Conservation (phyloP, 2,329 filamentous ascomycete species). For the Ambrosiella xylebori region DNA sequence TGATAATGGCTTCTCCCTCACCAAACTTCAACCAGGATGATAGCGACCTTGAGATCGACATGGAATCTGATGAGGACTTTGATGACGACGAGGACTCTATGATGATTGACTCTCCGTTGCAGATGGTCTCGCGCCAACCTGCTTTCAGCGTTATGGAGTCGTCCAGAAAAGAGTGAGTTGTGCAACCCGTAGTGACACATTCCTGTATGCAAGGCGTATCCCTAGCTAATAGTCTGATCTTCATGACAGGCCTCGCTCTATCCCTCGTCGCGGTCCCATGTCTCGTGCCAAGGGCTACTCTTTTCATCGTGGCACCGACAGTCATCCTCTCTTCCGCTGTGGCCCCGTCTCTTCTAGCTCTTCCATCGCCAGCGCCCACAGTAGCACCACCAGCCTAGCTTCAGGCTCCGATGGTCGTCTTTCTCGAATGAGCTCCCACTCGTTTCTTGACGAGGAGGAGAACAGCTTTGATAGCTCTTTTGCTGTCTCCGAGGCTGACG, state of each 20-base stretch:
- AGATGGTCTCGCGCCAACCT: slow-evolving; percentile 7
- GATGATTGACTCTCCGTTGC: slow-evolving; percentile 11
- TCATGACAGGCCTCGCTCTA: slow-evolving; percentile 3
- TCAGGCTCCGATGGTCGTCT: slow-evolving; percentile 18
- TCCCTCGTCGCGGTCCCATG: slow-evolving; percentile 10
- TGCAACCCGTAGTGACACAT: not conserved
- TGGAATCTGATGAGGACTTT: slow-evolving; percentile 10
- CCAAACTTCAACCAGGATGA: slow-evolving; percentile 4
- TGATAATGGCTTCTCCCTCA: slow-evolving; percentile 12
- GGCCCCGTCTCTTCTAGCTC: slow-evolving; percentile 8
- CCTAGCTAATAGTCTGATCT: slow-evolving; percentile 4
- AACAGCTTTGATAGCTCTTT: slow-evolving; percentile 9
- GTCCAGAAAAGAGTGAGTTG: slow-evolving; percentile 8
- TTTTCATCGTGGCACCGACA: slow-evolving; percentile 4
- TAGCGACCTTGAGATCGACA: slow-evolving; percentile 5
- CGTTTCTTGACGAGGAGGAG: slow-evolving; percentile 9
- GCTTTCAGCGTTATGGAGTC: slow-evolving; percentile 4
- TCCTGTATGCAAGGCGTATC: not conserved
- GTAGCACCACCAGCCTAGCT: slow-evolving; percentile 10
- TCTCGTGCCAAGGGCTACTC: slow-evolving; percentile 11
- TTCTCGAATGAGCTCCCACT: slow-evolving; percentile 25
- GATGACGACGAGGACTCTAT: slow-evolving; percentile 11
- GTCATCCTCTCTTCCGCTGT: slow-evolving; percentile 7
- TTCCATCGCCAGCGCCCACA: slow-evolving; percentile 7
- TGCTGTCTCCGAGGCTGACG: slow-evolving; percentile 7